Conservation (phyloP, 495 filamentous ascomycete genomes). For the Daldinia concentrica region DNA sequence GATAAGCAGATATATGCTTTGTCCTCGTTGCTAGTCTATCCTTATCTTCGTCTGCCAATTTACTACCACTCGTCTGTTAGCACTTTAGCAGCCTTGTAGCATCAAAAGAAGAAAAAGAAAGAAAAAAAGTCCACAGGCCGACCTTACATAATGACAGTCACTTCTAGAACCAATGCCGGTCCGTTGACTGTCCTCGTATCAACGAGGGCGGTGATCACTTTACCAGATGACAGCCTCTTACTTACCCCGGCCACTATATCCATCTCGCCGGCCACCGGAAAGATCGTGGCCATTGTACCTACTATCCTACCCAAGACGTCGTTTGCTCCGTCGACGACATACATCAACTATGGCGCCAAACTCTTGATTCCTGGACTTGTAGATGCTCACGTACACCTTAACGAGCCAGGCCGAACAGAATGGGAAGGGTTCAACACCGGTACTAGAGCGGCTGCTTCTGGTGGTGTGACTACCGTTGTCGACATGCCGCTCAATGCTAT, state of each 20-base stretch:
- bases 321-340: slow-evolving; percentile 77
- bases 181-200: slow-evolving; percentile 76
- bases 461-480: slow-evolving; percentile 96
- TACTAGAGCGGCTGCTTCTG: slow-evolving; percentile 91
- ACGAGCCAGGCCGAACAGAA: slow-evolving; percentile 96
- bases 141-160: slow-evolving; percentile 42
- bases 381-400: slow-evolving; percentile 97
- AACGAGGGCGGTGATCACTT: slow-evolving; percentile 80
- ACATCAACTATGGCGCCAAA: slow-evolving; percentile 86
- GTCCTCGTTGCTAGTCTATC: slow-evolving; percentile 19
- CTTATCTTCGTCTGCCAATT: slow-evolving; percentile 14
- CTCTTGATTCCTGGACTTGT: slow-evolving; percentile 91
- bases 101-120: background rate
- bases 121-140: slow-evolving; percentile 1
- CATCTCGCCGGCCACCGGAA: slow-evolving; percentile 80
- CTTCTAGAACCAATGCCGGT: slow-evolving; percentile 31
- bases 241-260: slow-evolving; percentile 76
- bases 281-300: slow-evolving; percentile 81
- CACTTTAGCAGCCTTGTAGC: slow-evolving; percentile 24
- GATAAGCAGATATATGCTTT: slow-evolving; percentile 33
- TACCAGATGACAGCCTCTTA: slow-evolving; percentile 63
- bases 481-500: slow-evolving; percentile 99
- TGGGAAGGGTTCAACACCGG: slow-evolving; percentile 98
- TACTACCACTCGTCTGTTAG: slow-evolving; percentile 11
- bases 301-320: slow-evolving; percentile 73